Conservation (phyloP, 495 filamentous ascomycete species). For the Stereocaulon alpinum region DNA sequence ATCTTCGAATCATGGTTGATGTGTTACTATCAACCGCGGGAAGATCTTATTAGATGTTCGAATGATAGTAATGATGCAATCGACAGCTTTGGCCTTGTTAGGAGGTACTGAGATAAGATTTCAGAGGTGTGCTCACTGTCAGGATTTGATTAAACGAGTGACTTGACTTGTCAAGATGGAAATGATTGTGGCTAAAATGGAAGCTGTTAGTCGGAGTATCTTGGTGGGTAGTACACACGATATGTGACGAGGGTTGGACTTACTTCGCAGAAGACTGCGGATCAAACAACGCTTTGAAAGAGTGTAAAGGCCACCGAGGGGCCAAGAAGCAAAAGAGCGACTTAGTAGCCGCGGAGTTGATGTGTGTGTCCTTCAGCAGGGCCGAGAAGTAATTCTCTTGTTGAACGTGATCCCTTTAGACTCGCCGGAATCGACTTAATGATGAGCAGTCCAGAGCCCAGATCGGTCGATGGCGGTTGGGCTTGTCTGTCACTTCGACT, state of each 20-base stretch:
- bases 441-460: conserved; percentile 2
- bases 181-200: conserved; percentile 41
- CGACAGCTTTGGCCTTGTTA: conserved; percentile 2
- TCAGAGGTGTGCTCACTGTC: conserved; percentile 36
- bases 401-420: conserved; percentile 3
- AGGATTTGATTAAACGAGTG: conserved; percentile 45
- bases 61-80: conserved; percentile 21
- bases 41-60: not conserved
- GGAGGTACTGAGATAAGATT: no score
- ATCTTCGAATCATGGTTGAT: conserved; percentile 33
- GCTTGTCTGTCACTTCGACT: conserved; percentile 2
- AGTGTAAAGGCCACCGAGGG: conserved; percentile 23
- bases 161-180: conserved; percentile 47
- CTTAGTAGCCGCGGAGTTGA: conserved; percentile 18
- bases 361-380: conserved; percentile 21
- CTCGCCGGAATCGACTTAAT: not conserved
- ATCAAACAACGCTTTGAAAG: conserved; percentile 15
- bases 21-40: not conserved
- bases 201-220: conserved; percentile 7
- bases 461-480: not conserved
- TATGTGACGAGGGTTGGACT: not conserved
- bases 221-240: not conserved
- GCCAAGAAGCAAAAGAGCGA: conserved; percentile 17
- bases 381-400: conserved; percentile 11
- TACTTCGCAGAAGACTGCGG: conserved; percentile 10